phyloP scores from a whole-genome alignment of 768 basidiomycete genomes.

The Psilocybe cubensis region DNA sequence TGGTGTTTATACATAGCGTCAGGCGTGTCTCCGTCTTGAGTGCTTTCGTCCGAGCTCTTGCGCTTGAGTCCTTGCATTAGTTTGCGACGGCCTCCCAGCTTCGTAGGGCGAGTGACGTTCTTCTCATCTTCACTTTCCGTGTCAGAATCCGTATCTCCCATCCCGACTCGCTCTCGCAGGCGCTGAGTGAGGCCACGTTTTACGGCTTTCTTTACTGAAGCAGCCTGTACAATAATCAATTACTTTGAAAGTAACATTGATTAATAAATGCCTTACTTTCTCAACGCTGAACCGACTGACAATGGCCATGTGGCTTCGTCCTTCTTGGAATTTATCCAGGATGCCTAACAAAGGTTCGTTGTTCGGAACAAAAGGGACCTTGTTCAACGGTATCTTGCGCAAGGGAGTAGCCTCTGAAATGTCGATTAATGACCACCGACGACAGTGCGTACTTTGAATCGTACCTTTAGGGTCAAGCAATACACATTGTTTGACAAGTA shows the following conservation, averaged over 20 bases:
- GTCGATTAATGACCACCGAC: neutral
- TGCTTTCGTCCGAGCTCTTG: constrained; percentile 24
- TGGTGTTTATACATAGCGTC: neutral
- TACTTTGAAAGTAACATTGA: neutral
- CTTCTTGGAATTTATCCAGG: constrained; percentile 89
- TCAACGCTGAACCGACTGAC: constrained; percentile 77
- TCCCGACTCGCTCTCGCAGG: constrained; percentile 73
- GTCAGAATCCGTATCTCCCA: constrained; percentile 65
- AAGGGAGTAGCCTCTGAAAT: constrained; percentile 78
- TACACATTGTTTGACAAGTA: constrained; percentile 90
- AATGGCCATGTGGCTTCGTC: constrained; percentile 90
- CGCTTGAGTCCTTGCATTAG: constrained; percentile 18
- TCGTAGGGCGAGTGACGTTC: constrained; percentile 22
- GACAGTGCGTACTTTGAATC: neutral
- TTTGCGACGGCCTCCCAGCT: constrained; percentile 14
- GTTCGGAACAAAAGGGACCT: constrained; percentile 83
- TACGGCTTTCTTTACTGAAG: constrained; percentile 83
- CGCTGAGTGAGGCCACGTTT: constrained; percentile 82
- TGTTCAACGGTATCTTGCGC: constrained; percentile 83
- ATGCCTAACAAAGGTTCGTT: constrained; percentile 86
- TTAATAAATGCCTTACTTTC: constrained; percentile 36
- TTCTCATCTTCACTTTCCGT: constrained; percentile 37
- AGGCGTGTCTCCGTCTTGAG: constrained; percentile 13
- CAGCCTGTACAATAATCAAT: constrained; percentile 40
- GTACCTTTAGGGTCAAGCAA: constrained; percentile 83